These are phyloP conservation scores for Nakazawaea ishiwadae DNA, from an alignment of 805 yeast species.

Conservation along the genomic window DNA sequence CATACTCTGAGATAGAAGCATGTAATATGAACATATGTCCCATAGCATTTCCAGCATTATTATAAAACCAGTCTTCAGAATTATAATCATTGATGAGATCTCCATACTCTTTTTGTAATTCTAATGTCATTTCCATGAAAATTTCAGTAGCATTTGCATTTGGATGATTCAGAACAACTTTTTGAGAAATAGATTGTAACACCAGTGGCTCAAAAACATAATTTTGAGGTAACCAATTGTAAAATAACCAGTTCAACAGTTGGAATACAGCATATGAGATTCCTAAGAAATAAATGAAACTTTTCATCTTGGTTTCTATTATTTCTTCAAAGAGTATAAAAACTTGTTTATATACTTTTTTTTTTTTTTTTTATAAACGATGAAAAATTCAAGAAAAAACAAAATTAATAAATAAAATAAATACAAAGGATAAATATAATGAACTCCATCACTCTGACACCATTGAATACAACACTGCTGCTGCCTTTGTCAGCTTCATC, in stretches of 20 bases:
- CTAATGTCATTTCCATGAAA: slow-evolving; percentile 55
- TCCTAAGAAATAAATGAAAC: not conserved
- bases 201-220: slow-evolving; percentile 67
- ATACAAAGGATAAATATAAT: not conserved
- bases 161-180: slow-evolving; percentile 47
- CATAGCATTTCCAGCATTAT: slow-evolving; percentile 99
- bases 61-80: slow-evolving; percentile 88
- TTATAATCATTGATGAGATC: slow-evolving; percentile 66
- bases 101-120: slow-evolving; percentile 63
- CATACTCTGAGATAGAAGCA: slow-evolving; percentile 89
- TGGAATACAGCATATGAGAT: slow-evolving; percentile 5
- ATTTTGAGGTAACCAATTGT: slow-evolving; percentile 64
- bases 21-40: slow-evolving; percentile 92
- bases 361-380: slow-evolving; percentile 6
- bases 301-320: not conserved
- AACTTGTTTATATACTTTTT: no score
- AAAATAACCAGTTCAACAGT: slow-evolving; percentile 35
- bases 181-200: slow-evolving; percentile 54
- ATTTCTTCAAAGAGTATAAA: no score
- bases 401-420: not conserved
- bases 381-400: not conserved
- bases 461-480: no score
- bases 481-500: no score
- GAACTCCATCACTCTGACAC: slow-evolving; percentile 2
- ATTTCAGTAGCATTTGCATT: slow-evolving; percentile 59